Percentiles rank a stretch among this genome's conserved stretches.
Evolutionary conservation across 2,329 filamentous ascomycete species (phyloP).

Genomic region (Xylariomycetidae sp.): DNA sequence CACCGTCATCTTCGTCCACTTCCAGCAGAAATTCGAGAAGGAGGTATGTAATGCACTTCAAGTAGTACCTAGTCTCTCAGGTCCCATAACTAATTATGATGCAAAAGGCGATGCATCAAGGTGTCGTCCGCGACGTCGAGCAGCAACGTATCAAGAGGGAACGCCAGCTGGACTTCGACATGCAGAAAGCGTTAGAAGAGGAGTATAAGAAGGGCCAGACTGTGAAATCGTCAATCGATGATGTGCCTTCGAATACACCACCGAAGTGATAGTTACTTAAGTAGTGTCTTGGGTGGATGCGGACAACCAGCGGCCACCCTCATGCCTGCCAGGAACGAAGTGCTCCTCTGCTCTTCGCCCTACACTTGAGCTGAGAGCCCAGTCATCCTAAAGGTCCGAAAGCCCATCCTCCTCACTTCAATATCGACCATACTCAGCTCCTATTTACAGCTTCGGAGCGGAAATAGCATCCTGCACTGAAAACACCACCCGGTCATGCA

Average conservation of each 20-base stretch:
- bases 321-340: too few relatives aligned
- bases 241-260: slow-evolving; percentile 11
- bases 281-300: background rate
- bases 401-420: too few relatives aligned
- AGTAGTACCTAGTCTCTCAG: too few relatives aligned
- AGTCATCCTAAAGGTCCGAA: too few relatives aligned
- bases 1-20: slow-evolving; percentile 83
- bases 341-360: too few relatives aligned
- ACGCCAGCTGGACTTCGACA: slow-evolving; percentile 88
- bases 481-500: too few relatives aligned
- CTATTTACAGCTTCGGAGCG: too few relatives aligned
- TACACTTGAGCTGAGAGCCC: too few relatives aligned
- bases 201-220: slow-evolving; percentile 87
- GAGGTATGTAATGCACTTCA: too few relatives aligned
- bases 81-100: slow-evolving; percentile 8
- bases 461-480: too few relatives aligned
- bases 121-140: slow-evolving; percentile 91
- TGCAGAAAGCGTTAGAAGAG: slow-evolving; percentile 77
- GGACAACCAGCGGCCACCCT: too few relatives aligned
- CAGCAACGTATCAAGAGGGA: slow-evolving; percentile 87
- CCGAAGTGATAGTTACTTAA: slow-evolving; percentile 14
- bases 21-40: slow-evolving; percentile 78
- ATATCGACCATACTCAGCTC: too few relatives aligned
- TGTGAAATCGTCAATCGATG: slow-evolving; percentile 43
- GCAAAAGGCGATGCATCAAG: slow-evolving; percentile 89